Evolutionary conservation across 2,329 filamentous ascomycete genomes (phyloP).

Genomic region (Paecilomyces sp.): DNA sequence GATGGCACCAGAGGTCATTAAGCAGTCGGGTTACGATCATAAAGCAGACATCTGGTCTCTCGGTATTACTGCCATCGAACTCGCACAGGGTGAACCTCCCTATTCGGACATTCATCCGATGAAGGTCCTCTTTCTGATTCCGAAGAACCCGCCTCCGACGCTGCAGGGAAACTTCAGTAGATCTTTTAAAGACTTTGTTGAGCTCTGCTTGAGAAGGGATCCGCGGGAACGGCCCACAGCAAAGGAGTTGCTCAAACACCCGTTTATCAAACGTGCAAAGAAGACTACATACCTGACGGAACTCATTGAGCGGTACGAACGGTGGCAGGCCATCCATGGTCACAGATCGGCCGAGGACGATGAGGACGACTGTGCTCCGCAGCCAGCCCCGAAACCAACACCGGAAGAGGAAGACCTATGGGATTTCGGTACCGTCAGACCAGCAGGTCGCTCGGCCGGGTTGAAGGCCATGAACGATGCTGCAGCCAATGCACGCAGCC

Average conservation of each 20-base stretch:
- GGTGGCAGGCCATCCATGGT: slow-evolving; percentile 79
- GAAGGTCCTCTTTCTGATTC: slow-evolving; percentile 95
- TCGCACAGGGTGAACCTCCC: slow-evolving; percentile 86
- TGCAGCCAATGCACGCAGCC: slow-evolving; percentile 66
- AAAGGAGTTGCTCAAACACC: slow-evolving; percentile 77
- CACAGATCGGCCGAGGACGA: slow-evolving; percentile 61
- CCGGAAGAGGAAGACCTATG: slow-evolving; percentile 77
- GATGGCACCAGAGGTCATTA: slow-evolving; percentile 99
- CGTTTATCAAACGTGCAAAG: slow-evolving; percentile 85
- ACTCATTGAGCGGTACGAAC: slow-evolving; percentile 80
- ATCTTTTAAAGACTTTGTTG: slow-evolving; percentile 76
- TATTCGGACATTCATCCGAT: slow-evolving; percentile 97
- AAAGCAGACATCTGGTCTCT: slow-evolving; percentile 98
- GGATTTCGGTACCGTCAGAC: slow-evolving; percentile 94
- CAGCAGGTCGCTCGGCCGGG: slow-evolving; percentile 61
- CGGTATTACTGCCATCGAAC: slow-evolving; percentile 85
- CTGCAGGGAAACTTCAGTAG: slow-evolving; percentile 77
- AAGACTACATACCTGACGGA: slow-evolving; percentile 96
- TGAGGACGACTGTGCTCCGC: slow-evolving; percentile 42
- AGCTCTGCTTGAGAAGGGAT: slow-evolving; percentile 78
- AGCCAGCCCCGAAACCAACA: slow-evolving; percentile 32
- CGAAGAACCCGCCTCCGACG: slow-evolving; percentile 81
- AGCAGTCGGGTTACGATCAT: slow-evolving; percentile 95
- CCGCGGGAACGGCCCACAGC: slow-evolving; percentile 83
- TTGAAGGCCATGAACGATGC: slow-evolving; percentile 72